Conservation (phyloP, 2,329 filamentous ascomycete species). For the Cryphonectria japonica region DNA sequence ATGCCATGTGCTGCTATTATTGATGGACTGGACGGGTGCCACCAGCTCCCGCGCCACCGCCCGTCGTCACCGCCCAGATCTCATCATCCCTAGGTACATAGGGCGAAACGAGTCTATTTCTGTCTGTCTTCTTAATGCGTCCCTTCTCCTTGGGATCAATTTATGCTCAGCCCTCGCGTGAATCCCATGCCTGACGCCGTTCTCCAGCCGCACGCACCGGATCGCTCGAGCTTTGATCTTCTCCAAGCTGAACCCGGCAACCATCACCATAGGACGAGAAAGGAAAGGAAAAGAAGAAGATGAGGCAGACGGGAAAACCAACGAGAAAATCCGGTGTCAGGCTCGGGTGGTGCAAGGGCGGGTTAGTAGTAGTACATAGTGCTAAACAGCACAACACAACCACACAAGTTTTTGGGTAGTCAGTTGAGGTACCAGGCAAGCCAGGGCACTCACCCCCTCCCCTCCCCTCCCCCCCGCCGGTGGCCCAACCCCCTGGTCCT, state of each 20-base stretch:
- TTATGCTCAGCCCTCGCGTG: constrained; percentile 1
- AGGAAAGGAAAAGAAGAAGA: not conserved
- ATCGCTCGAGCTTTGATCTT: not conserved
- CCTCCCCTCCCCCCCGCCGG: not conserved
- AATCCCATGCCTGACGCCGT: not conserved
- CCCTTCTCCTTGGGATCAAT: not conserved
- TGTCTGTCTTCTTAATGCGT: constrained; percentile 3
- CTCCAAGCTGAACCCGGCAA: not conserved
- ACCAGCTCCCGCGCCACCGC: not conserved
- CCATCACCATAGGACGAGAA: not conserved
- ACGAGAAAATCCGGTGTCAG: not conserved
- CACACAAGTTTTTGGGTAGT: not conserved
- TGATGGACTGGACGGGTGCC: not conserved
- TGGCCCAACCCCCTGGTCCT: not conserved
- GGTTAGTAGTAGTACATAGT: not conserved
- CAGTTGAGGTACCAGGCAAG: not conserved
- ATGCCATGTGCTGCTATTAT: not conserved
- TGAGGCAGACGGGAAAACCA: not conserved
- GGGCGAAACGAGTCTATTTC: constrained; percentile 8
- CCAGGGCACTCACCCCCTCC: not conserved
- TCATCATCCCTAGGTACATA: constrained; percentile 2
- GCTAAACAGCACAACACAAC: not conserved
- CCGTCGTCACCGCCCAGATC: not conserved
- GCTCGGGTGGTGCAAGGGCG: not conserved
- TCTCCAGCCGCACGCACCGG: not conserved